Base-by-base conservation (phyloP, 371 early-diverging fungal genomes). In the Rhizopus sp. region DNA sequence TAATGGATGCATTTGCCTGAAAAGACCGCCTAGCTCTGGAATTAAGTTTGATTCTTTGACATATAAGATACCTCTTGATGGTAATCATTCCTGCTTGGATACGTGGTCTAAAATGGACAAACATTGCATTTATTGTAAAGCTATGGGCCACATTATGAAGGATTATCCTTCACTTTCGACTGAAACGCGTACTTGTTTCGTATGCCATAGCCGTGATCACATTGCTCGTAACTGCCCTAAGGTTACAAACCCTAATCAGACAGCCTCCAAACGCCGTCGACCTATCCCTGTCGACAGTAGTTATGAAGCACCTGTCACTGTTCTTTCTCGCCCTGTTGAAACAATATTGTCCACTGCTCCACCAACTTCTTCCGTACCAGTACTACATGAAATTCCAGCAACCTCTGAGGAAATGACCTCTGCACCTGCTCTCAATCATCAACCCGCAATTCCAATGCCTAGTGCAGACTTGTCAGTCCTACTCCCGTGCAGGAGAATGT, bases 201-300 rank as follows among this genome's bases (percentile, higher is more conserved):
- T 42, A n/a, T 42, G 42, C 16, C 4, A 42, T 10, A 10, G 42
- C n/a, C 10, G 42, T n/a, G 42, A n/a, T 5, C 42, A 42, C n/a
- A 42, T 42, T 42, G 42, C 42, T 42, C 42, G 42, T 42, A 10
- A 42, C n/a, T 42, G 42, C n/a, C 42, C 42, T 13, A 42, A 16
- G n/a, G n/a, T 5, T n/a, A n/a, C 5, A 7, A n/a, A 16, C 8
- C 5, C 5, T 35, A 13, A 42, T 13, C 42, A n/a, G 10, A 5
- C 42, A 8, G 5, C 42, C 5, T 42, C 42, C n/a, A 42, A 42
- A 13, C 10, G 42, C n/a, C 16, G 42, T n/a, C n/a, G n/a, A n/a
- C n/a, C n/a, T n/a, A n/a, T n/a, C n/a, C n/a, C n/a, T n/a, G n/a
- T n/a, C n/a, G n/a, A n/a, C n/a, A n/a, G n/a, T n/a, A n/a, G n/a